Conservation (phyloP, 495 filamentous ascomycete species). For the Trichoderma parareesei region DNA sequence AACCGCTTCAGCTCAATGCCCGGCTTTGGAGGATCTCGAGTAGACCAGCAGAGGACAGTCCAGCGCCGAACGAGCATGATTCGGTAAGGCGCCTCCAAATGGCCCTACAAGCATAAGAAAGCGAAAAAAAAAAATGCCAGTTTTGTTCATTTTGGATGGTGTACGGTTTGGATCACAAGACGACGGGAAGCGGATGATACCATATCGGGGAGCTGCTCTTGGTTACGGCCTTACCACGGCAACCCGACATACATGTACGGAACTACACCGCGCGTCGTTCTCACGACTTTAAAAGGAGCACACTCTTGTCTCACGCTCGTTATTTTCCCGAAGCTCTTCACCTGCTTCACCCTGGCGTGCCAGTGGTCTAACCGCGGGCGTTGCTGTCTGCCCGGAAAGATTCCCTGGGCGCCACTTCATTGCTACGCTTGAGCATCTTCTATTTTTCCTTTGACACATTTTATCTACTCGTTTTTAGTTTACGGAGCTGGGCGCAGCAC, state of each 20-base stretch:
- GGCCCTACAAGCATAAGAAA: background rate
- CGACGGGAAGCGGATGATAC: background rate
- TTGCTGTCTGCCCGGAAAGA: background rate
- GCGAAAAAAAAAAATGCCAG: background rate
- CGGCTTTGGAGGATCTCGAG: conserved; percentile 30
- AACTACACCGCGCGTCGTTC: background rate
- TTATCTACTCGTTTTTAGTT: background rate
- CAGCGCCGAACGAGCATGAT: conserved; percentile 6
- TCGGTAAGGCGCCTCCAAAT: background rate
- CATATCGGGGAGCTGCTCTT: background rate
- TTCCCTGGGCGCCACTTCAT: background rate
- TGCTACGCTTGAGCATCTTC: background rate
- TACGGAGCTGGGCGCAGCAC: conserved; percentile 4
- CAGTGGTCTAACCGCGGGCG: background rate
- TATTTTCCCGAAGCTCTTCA: background rate
- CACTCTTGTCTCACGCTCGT: background rate
- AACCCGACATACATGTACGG: background rate
- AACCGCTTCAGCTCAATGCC: conserved; percentile 42
- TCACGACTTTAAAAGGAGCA: background rate
- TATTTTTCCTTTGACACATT: background rate
- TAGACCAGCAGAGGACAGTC: conserved; percentile 5
- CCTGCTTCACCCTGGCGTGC: background rate
- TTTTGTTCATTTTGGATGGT: conserved; percentile 8
- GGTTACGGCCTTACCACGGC: conserved; percentile 2
- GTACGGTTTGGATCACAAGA: background rate